Conservation (phyloP, 352 stramenopile genomes). For the Pythium aphanidermatum region DNA sequence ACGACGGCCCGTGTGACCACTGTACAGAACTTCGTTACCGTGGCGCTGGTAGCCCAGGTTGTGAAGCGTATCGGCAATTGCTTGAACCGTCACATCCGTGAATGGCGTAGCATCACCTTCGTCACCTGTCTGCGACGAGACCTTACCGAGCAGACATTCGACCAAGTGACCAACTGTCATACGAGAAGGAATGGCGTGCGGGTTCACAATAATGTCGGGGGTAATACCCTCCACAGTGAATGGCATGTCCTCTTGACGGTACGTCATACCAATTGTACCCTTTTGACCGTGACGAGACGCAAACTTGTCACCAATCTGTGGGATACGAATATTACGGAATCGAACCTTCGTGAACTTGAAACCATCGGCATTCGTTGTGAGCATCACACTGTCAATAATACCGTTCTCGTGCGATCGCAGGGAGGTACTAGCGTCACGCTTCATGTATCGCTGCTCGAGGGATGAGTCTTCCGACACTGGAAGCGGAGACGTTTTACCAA, state of each 20-base stretch:
- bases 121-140: slow-evolving; percentile 94
- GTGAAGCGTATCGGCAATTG: slow-evolving; percentile 93
- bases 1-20: slow-evolving; percentile 97
- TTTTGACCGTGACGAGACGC: slow-evolving; percentile 89
- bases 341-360: slow-evolving; percentile 97
- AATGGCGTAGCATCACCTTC: slow-evolving; percentile 99
- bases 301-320: slow-evolving; percentile 99
- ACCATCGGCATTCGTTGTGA: slow-evolving; percentile 97
- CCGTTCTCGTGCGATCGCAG: slow-evolving; percentile 98
- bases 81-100: slow-evolving; percentile 96
- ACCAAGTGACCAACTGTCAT: slow-evolving; percentile 99
- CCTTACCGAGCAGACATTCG: slow-evolving; percentile 99
- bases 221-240: slow-evolving; percentile 99
- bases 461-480: slow-evolving; percentile 74
- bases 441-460: slow-evolving; percentile 89
- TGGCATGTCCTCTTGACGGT: slow-evolving; percentile 99
- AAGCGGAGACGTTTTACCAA: slow-evolving; percentile 97
- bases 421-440: slow-evolving; percentile 95
- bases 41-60: slow-evolving; percentile 98
- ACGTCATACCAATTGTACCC: slow-evolving; percentile 99
- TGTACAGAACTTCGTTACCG: slow-evolving; percentile 99
- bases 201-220: slow-evolving; percentile 99
- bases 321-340: slow-evolving; percentile 98
- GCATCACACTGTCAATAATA: slow-evolving; percentile 99
- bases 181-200: slow-evolving; percentile 99